These are phyloP conservation scores for Candida multigemmis DNA, from an alignment of 805 yeast species.

Conservation along the genomic window DNA sequence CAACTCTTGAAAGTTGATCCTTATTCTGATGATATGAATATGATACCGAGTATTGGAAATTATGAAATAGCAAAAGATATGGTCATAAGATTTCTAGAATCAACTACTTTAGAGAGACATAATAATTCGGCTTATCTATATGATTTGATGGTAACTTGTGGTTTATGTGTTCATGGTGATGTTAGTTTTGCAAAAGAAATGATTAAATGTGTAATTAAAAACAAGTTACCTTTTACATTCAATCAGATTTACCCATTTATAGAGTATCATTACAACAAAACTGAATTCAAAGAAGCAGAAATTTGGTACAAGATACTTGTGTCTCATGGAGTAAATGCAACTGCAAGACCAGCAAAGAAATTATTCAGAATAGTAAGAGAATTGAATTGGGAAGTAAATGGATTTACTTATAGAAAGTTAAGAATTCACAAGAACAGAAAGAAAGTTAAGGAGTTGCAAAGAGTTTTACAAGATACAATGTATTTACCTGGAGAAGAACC, in stretches of 20 bases:
- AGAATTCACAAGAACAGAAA: slow-evolving; percentile 14
- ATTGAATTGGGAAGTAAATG: slow-evolving; percentile 25
- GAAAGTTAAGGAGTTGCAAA: too few species aligned
- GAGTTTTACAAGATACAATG: too few species aligned
- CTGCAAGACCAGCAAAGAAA: slow-evolving; percentile 15
- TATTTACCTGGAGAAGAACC: slow-evolving; percentile 1
- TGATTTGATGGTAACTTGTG: slow-evolving; percentile 21
- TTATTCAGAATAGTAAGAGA: slow-evolving; percentile 24
- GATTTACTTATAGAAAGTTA: slow-evolving; percentile 18
- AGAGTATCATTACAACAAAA: slow-evolving; percentile 20
- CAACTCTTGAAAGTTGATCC: slow-evolving; percentile 16
- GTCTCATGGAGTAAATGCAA: slow-evolving; percentile 19
- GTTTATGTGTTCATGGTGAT: slow-evolving; percentile 23
- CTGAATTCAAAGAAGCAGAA: slow-evolving; percentile 21
- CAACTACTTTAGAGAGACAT: slow-evolving; percentile 5
- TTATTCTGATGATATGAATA: slow-evolving; percentile 7
- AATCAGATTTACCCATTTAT: slow-evolving; percentile 31
- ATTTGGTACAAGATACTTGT: slow-evolving; percentile 28
- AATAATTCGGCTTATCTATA: slow-evolving; percentile 13
- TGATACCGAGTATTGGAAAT: slow-evolving; percentile 5
- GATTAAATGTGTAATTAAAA: slow-evolving; percentile 14
- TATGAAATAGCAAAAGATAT: slow-evolving; percentile 19
- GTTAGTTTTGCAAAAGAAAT: slow-evolving; percentile 21
- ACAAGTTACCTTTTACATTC: slow-evolving; percentile 25
- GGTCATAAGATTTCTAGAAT: slow-evolving; percentile 12